phyloP scores from a whole-genome alignment of 1,284 basidiomycete species.

The Phylloporus sp. region DNA sequence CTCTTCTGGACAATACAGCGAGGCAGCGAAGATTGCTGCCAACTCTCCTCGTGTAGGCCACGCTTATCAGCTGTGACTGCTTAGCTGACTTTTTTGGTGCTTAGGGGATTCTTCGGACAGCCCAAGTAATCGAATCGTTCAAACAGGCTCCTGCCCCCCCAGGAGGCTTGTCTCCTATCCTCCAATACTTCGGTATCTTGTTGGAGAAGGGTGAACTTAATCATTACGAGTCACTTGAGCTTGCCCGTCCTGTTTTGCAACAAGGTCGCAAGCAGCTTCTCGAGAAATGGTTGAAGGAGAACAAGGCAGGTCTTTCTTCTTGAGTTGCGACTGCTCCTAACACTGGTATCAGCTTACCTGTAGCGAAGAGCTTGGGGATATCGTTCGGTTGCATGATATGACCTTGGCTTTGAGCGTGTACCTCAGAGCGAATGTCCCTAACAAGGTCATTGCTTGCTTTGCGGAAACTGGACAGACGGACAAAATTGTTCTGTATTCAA shows the following conservation, averaged over 20 bases:
- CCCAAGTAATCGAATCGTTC: conserved; percentile 97
- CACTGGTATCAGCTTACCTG: conserved; percentile 80
- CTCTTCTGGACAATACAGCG: conserved; percentile 88
- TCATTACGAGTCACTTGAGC: conserved; percentile 94
- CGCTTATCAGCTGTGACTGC: neutral
- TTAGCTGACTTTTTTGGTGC: conserved; percentile 21
- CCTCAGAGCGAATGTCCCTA: conserved; percentile 96
- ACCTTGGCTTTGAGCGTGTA: conserved; percentile 99
- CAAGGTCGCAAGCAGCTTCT: conserved; percentile 97
- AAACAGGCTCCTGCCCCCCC: conserved; percentile 92
- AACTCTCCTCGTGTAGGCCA: conserved; percentile 86
- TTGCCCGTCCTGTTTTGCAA: conserved; percentile 94
- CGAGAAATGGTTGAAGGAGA: conserved; percentile 99
- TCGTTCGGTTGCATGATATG: conserved; percentile 96
- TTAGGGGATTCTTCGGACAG: conserved; percentile 94
- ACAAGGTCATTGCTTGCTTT: conserved; percentile 99
- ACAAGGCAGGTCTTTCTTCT: conserved; percentile 72
- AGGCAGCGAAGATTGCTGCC: conserved; percentile 98
- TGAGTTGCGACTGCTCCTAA: conserved; percentile 19
- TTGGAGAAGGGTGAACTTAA: conserved; percentile 98
- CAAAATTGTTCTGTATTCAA: conserved; percentile 98
- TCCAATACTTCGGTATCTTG: conserved; percentile 98
- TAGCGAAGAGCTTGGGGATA: conserved; percentile 98
- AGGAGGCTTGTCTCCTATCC: conserved; percentile 93
- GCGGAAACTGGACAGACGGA: conserved; percentile 98